Base-by-base conservation (phyloP, 148 eudicot genomes). In the Vaccinium macrocarpon region DNA sequence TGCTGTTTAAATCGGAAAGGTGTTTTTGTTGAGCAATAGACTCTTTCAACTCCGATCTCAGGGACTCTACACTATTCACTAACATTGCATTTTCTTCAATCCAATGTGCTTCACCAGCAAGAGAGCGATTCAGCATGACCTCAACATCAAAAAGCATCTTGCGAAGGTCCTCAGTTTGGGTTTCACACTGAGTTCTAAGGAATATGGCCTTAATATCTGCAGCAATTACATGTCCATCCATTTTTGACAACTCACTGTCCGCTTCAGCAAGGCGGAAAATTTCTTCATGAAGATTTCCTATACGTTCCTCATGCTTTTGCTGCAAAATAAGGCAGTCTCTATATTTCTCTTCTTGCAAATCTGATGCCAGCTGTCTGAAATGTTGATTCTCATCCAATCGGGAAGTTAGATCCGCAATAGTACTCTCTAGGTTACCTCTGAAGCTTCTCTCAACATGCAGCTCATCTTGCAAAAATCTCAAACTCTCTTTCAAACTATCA, bases 381-480 rank as follows among this genome's bases (percentile, higher is more conserved):
- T 86, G 86, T 57, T 88, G 82, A 78, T 78, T 87, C 84, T 87
- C 89, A 25, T 85, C 84, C 84, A 94, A 71, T 71, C 87, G 88
- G 61, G 85, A 53, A 59, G 85, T 85, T 75, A 92, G 88, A 86
- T 88, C 84, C 51, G 80, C 76, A 48, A 92, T 84, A 75, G 87
- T 84, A 84, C 82, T 81, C 88, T 90, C 91, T 13, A 92, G 85
- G 86, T 88, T 86, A 49, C 86, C 85, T 88, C 87, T 93, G 35
- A 84, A 23, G 27, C 87, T 86, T 87, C 90, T 92, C 84, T 90
- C 93, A 80, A 81, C 84, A 59, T 85, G 82, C 85, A 95, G 78
- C 82, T 93, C 94, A 88, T 91, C 88, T 59, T 86, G 84, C 91
- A 95, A 86, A 87, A 61, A 89, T 86, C 83, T 87, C 83, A 89